These are phyloP conservation scores for Fusarium tupiense DNA, from an alignment of 2,329 filamentous ascomycete species.

Conservation along the genomic window DNA sequence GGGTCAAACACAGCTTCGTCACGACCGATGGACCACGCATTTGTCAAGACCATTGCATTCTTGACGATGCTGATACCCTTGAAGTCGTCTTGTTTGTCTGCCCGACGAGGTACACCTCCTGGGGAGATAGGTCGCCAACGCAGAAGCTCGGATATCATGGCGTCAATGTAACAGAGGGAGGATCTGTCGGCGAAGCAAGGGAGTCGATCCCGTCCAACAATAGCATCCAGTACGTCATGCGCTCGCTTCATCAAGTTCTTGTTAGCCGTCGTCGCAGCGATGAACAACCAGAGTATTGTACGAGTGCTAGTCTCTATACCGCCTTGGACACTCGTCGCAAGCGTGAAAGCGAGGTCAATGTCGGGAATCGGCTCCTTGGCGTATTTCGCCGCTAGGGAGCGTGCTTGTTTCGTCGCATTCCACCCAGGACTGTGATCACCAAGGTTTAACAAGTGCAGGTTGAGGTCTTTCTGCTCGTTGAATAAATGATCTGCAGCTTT, in stretches of 20 bases:
- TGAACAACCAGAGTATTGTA: neutral
- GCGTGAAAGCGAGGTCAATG: neutral
- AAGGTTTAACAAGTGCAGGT: neutral
- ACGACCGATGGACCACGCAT: neutral
- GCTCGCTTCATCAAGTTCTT: neutral
- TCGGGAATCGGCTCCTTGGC: neutral
- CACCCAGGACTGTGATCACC: neutral
- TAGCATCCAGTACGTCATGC: neutral
- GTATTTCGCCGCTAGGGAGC: neutral
- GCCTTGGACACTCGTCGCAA: neutral
- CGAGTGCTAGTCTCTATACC: neutral
- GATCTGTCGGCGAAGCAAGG: neutral
- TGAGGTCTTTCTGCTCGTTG: neutral
- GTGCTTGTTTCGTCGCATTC: neutral
- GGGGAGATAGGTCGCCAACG: neutral
- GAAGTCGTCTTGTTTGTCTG: neutral
- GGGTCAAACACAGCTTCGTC: neutral
- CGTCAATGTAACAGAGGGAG: neutral
- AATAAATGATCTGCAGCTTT: neutral
- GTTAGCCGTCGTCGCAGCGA: neutral
- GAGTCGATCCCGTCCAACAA: neutral
- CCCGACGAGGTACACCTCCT: neutral
- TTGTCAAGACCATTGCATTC: neutral
- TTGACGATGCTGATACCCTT: neutral
- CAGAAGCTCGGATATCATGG: neutral